Percentiles rank a stretch among this genome's conserved stretches.
These are phyloP conservation scores for Phellinidium pouzarii DNA, from an alignment of 1,284 basidiomycete genomes.

Conservation along the genomic window DNA sequence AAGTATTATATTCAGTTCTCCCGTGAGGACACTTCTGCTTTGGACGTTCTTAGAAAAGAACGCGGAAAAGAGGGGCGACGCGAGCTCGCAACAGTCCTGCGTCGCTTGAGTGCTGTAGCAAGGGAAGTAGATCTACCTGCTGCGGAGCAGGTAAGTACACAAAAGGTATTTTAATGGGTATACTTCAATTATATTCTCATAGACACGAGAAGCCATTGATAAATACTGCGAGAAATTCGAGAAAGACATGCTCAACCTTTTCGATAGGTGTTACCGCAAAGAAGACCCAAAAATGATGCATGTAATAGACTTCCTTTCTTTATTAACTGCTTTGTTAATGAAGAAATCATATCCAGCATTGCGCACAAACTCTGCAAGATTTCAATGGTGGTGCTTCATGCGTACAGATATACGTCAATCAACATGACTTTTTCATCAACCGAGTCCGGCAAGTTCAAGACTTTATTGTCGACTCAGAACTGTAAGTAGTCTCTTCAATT, in stretches of 20 bases:
- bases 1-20: conserved; percentile 93
- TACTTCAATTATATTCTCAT: conserved; percentile 4
- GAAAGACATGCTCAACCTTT: conserved; percentile 95
- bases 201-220: conserved; percentile 86
- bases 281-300: conserved; percentile 99
- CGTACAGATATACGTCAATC: conserved; percentile 98
- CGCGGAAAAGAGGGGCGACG: conserved; percentile 75
- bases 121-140: conserved; percentile 87
- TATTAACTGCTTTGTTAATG: neutral
- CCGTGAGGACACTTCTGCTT: conserved; percentile 70
- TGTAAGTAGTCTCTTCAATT: conserved; percentile 42
- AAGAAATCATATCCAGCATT: conserved; percentile 58
- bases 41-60: conserved; percentile 82
- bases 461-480: conserved; percentile 42
- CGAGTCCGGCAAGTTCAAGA: conserved; percentile 59
- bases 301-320: conserved; percentile 41
- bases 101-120: conserved; percentile 82
- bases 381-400: conserved; percentile 98
- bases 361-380: conserved; percentile 92
- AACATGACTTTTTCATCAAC: conserved; percentile 99
- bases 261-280: conserved; percentile 91
- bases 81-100: conserved; percentile 85
- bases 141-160: conserved; percentile 62
- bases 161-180: neutral
- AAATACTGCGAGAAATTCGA: conserved; percentile 98